phyloP scores from a whole-genome alignment of 2,329 filamentous ascomycete species.

The Alternaria sp. region DNA sequence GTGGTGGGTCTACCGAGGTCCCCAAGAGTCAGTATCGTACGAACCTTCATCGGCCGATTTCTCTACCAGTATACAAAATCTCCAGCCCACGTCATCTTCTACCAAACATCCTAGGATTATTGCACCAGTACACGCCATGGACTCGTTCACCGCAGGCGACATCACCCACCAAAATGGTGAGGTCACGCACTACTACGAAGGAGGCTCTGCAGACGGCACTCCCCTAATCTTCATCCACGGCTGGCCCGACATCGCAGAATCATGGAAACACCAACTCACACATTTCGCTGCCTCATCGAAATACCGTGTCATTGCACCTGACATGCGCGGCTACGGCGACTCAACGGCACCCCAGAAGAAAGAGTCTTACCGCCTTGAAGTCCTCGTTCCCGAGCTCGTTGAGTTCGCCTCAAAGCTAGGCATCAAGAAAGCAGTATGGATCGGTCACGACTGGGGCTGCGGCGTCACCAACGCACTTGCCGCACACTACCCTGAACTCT shows the following conservation, averaged over 20 bases:
- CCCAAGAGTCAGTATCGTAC: not conserved
- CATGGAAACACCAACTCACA: constrained; percentile 45
- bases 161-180: constrained; percentile 29
- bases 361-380: constrained; percentile 41
- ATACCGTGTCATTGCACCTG: constrained; percentile 31
- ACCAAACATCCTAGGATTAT: not conserved
- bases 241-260: constrained; percentile 46
- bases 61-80: not conserved
- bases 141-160: constrained; percentile 19
- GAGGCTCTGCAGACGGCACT: constrained; percentile 25
- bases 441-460: constrained; percentile 56
- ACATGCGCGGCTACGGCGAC: constrained; percentile 48
- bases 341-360: constrained; percentile 36
- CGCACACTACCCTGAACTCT: constrained; percentile 41
- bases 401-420: constrained; percentile 50
- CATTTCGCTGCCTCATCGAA: constrained; percentile 37
- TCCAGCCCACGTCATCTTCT: not conserved
- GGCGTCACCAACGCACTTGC: constrained; percentile 40
- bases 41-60: not conserved
- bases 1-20: not conserved
- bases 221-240: constrained; percentile 37
- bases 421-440: constrained; percentile 54
- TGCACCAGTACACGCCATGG: constrained; percentile 9
- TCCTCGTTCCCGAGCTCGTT: constrained; percentile 36
- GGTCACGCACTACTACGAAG: constrained; percentile 33